A percentile compares a stretch with the other conserved stretches of the same genome.
These are phyloP conservation scores for Cordyceps farinosa DNA, from an alignment of 2,329 filamentous ascomycete genomes.

Conservation along the genomic window DNA sequence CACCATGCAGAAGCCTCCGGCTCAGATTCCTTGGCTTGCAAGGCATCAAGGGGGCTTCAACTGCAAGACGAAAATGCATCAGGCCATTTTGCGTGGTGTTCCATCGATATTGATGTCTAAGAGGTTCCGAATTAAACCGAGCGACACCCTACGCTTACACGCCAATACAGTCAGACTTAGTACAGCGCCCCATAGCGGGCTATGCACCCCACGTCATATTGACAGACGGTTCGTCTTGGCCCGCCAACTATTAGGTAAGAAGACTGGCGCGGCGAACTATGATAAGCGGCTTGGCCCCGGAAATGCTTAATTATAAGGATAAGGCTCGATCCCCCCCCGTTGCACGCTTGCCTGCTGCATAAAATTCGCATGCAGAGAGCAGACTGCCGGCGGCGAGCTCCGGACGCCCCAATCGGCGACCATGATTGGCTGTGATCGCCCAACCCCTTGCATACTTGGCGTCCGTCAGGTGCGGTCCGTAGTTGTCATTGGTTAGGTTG, in stretches of 20 bases:
- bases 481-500: background rate
- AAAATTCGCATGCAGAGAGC: background rate
- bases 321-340: background rate
- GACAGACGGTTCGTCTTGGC: constrained; percentile 14
- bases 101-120: background rate
- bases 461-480: background rate
- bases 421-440: constrained; percentile 2
- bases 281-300: background rate
- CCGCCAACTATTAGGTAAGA: constrained; percentile 14
- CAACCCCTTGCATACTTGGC: background rate
- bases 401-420: background rate
- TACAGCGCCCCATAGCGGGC: constrained; percentile 7
- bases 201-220: constrained; percentile 18
- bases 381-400: background rate
- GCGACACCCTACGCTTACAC: constrained; percentile 11
- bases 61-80: background rate
- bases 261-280: background rate
- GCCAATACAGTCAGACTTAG: constrained; percentile 18
- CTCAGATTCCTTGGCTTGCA: background rate
- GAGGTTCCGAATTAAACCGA: constrained; percentile 2
- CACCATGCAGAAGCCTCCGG: constrained; percentile 4
- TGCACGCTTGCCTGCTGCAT: background rate
- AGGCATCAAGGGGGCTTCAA: background rate
- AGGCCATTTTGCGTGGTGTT: background rate
- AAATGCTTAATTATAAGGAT: constrained; percentile 17